Percentiles rank a stretch among this genome's conserved stretches.
phyloP scores from a whole-genome alignment of 306 rosid species.

The Trifolium fragiferum region DNA sequence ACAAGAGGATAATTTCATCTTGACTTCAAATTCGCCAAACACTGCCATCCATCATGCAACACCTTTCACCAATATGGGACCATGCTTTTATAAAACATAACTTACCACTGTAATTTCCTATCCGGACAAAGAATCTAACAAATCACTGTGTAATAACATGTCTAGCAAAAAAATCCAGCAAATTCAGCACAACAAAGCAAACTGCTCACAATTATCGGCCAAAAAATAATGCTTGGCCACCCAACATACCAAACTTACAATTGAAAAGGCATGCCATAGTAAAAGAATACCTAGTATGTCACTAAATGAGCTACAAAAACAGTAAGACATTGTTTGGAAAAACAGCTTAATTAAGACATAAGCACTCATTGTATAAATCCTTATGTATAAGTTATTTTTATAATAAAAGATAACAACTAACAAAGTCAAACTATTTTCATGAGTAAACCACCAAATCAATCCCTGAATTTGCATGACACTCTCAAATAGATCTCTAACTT shows the following conservation, averaged over 20 bases:
- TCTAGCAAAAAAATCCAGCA: slow-evolving; percentile 22
- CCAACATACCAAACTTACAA: slow-evolving; percentile 6
- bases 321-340: background rate
- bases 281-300: background rate
- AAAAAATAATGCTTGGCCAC: slow-evolving; percentile 3
- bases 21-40: slow-evolving; percentile 28
- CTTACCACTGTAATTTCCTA: slow-evolving; percentile 17
- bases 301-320: slow-evolving; percentile 1
- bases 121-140: too few species aligned
- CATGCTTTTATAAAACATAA: slow-evolving; percentile 3
- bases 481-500: too few species aligned
- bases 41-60: background rate
- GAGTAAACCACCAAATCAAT: too few species aligned
- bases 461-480: too few species aligned
- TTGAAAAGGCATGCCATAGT: slow-evolving; percentile 4
- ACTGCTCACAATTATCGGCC: slow-evolving; percentile 16
- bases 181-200: slow-evolving; percentile 35
- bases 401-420: too few species aligned
- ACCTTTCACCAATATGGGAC: slow-evolving; percentile 18
- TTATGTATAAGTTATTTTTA: too few species aligned
- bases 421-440: background rate
- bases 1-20: slow-evolving; percentile 35
- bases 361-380: background rate
- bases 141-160: slow-evolving; percentile 23
- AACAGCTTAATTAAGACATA: background rate